phyloP scores from a whole-genome alignment of 495 filamentous ascomycete species.

The Polyplosphaeria fusca region DNA sequence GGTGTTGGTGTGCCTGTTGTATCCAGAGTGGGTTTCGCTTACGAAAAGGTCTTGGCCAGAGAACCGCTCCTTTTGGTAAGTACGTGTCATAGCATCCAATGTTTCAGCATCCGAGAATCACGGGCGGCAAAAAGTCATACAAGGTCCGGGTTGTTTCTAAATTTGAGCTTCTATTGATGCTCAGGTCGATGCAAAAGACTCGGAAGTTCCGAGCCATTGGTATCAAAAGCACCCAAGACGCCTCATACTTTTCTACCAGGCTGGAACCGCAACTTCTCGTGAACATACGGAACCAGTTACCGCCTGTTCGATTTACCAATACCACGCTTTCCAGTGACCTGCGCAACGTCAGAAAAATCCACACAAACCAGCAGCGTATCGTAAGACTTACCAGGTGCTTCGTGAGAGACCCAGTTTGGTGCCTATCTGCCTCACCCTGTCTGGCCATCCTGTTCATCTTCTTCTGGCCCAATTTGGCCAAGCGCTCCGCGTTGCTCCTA shows the following conservation, averaged over 20 bases:
- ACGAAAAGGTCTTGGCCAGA: too few relatives aligned
- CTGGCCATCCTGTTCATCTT: constrained; percentile 98
- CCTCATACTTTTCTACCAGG: not conserved
- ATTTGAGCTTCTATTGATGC: too few relatives aligned
- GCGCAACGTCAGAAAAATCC: constrained; percentile 1
- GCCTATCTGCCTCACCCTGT: constrained; percentile 93
- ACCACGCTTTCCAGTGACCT: constrained; percentile 26
- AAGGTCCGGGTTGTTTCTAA: too few relatives aligned
- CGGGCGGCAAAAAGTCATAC: too few relatives aligned
- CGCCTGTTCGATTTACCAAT: constrained; percentile 21
- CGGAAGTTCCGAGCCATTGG: too few relatives aligned
- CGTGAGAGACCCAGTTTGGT: constrained; percentile 72
- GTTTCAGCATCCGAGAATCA: too few relatives aligned
- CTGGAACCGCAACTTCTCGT: not conserved
- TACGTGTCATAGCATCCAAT: too few relatives aligned
- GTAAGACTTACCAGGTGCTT: constrained; percentile 80
- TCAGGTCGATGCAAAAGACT: too few relatives aligned
- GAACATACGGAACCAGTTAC: not conserved
- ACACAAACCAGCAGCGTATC: not conserved
- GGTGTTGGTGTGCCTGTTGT: too few relatives aligned
- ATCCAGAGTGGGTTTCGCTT: too few relatives aligned
- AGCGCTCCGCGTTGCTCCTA: constrained; percentile 75
- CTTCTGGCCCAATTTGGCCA: constrained; percentile 86
- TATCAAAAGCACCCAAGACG: not conserved
- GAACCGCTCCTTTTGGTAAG: too few relatives aligned